phyloP scores from a whole-genome alignment of 139 green algal species.

The Haematococcus sp. region DNA sequence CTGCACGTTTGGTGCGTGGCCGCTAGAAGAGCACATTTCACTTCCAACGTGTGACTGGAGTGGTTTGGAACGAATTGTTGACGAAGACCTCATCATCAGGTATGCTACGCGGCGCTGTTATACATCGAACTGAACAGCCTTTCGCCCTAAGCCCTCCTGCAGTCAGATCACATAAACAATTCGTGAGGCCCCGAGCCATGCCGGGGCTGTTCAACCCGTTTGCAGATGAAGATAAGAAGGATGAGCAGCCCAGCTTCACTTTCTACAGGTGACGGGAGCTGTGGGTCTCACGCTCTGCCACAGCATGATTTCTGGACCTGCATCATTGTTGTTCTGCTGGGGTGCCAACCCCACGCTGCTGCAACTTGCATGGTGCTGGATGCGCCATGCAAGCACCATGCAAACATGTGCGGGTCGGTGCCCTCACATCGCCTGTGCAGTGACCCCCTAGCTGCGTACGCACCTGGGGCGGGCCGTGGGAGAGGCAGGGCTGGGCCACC shows the following conservation, averaged over 20 bases:
- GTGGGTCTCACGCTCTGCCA: too few species aligned
- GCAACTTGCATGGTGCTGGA: not conserved
- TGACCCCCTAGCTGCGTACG: constrained; percentile 35
- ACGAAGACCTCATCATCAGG: not conserved
- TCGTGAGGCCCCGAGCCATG: too few species aligned
- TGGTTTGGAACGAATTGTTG: not conserved
- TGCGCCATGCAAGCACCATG: too few species aligned
- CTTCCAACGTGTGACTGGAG: not conserved
- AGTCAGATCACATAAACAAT: too few species aligned
- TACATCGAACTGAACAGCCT: too few species aligned
- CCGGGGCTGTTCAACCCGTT: constrained; percentile 42
- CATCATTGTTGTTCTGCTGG: too few species aligned
- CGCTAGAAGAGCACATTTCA: not conserved
- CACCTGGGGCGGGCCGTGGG: not conserved
- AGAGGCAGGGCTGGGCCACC: not conserved
- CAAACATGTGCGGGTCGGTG: too few species aligned
- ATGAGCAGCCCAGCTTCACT: constrained; percentile 6
- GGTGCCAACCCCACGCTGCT: too few species aligned
- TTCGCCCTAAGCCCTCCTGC: too few species aligned
- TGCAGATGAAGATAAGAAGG: constrained; percentile 22
- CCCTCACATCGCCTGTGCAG: constrained; percentile 18
- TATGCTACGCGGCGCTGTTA: not conserved
- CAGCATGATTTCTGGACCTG: too few species aligned
- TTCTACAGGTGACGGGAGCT: constrained; percentile 40
- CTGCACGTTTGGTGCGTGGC: not conserved